Conservation (phyloP, 129 eudicot species). For the Saposhnikovia divaricata region DNA sequence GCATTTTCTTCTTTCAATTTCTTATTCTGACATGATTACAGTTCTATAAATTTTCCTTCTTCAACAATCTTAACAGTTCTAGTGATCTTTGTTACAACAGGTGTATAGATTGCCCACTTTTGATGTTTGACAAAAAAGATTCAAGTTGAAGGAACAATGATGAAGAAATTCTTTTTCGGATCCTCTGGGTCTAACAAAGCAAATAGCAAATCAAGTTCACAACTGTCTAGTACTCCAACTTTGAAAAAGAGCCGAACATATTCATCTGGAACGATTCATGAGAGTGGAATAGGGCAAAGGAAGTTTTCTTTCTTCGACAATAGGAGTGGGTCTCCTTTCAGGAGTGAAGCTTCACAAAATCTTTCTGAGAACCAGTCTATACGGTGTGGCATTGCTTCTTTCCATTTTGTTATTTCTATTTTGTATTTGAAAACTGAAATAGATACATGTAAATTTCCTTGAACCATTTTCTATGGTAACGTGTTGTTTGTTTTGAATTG, state of each 20-base stretch:
- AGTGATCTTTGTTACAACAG: constrained; percentile 6
- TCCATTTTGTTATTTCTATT: neutral
- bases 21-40: neutral
- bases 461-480: neutral
- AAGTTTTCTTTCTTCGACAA: constrained; percentile 16
- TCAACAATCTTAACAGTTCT: neutral
- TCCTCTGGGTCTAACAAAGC: constrained; percentile 46
- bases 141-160: constrained; percentile 22
- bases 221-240: constrained; percentile 33
- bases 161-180: constrained; percentile 88
- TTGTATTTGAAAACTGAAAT: neutral
- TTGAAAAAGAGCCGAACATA: constrained; percentile 79
- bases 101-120: constrained; percentile 10
- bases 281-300: constrained; percentile 37
- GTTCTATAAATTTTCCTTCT: neutral
- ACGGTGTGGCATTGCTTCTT: constrained; percentile 36
- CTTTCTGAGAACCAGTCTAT: constrained; percentile 39
- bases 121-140: constrained; percentile 9
- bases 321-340: constrained; percentile 64
- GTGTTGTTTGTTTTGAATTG: neutral
- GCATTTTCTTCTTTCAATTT: neutral
- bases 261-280: constrained; percentile 63
- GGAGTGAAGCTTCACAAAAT: constrained; percentile 44
- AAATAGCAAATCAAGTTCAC: constrained; percentile 26
- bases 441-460: neutral